A percentile compares a stretch with the other conserved stretches of the same genome.
Evolutionary conservation across 2,329 filamentous ascomycete species (phyloP).

Genomic region (Blastomyces silverae): DNA sequence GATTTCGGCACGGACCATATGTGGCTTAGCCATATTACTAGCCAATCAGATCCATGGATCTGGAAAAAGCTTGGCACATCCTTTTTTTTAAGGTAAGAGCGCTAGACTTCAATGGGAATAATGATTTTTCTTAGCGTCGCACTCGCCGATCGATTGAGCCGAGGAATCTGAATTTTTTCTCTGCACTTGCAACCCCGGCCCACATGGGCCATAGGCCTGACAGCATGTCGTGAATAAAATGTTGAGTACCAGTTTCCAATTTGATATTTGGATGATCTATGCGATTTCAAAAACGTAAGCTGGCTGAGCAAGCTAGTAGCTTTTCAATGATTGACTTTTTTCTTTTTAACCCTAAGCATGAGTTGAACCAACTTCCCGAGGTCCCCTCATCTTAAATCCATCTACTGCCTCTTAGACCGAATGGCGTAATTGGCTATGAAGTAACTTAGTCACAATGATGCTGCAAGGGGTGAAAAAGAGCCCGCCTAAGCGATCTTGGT

Average conservation of each 20-base stretch:
- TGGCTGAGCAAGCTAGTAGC: background rate
- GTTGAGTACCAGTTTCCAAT: background rate
- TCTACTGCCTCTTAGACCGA: background rate
- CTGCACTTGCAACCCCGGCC: no score
- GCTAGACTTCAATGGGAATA: background rate
- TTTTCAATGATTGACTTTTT: background rate
- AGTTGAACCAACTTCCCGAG: no score
- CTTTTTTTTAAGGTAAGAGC: background rate
- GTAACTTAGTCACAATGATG: background rate
- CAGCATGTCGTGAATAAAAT: no score
- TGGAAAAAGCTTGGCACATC: background rate
- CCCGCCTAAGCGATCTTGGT: background rate
- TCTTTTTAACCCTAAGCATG: background rate
- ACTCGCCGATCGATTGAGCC: background rate
- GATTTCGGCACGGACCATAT: slow-evolving; percentile 5
- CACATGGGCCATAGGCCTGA: no score
- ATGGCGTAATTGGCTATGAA: background rate
- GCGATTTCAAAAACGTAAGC: background rate
- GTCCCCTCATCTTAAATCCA: no score
- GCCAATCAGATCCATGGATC: background rate
- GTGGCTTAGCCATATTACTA: background rate
- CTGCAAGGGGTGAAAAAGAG: background rate
- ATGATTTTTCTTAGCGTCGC: background rate
- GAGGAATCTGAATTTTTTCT: background rate
- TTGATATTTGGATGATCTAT: background rate